Evolutionary conservation across 1,284 basidiomycete genomes (phyloP).

Genomic region (Bondarzewia mesenterica): DNA sequence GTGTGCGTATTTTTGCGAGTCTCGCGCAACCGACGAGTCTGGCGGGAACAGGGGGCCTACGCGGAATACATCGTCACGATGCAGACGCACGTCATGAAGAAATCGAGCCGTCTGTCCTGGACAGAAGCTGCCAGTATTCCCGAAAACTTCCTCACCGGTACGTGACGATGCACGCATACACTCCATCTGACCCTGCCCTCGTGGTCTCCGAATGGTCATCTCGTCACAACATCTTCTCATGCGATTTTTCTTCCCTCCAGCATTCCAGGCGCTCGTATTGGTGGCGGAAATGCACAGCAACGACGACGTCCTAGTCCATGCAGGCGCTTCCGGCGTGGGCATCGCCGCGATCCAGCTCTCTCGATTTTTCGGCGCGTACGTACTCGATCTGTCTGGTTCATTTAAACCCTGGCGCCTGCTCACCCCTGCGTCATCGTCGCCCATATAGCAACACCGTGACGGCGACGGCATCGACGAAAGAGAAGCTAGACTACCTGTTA

Average conservation of each 20-base stretch:
- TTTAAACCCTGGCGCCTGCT: not conserved
- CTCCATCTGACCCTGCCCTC: too few species aligned
- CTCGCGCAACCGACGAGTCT: not conserved
- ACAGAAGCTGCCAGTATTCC: conserved; percentile 80
- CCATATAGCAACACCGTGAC: conserved; percentile 56
- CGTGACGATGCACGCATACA: conserved; percentile 6
- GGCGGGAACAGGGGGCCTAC: conserved; percentile 70
- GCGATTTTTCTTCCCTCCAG: conserved; percentile 28
- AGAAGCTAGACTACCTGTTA: conserved; percentile 79
- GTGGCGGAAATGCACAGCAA: conserved; percentile 64
- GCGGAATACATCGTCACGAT: conserved; percentile 79
- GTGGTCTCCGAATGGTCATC: not conserved
- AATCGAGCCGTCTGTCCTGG: conserved; percentile 75
- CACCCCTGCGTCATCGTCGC: conserved; percentile 2
- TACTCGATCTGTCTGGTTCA: conserved; percentile 11
- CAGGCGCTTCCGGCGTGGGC: conserved; percentile 87
- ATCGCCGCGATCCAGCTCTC: conserved; percentile 89
- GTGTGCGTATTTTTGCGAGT: conserved; percentile 14
- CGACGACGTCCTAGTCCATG: conserved; percentile 82
- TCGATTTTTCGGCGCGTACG: conserved; percentile 65
- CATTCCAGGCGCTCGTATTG: conserved; percentile 76
- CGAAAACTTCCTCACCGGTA: conserved; percentile 83
- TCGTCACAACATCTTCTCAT: not conserved
- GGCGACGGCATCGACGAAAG: conserved; percentile 79
- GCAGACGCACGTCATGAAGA: conserved; percentile 64